Evolutionary conservation across 768 basidiomycete species (phyloP), one percentile per base, ranked within the genome.

Genomic region (Favolaschia claudopus): DNA sequence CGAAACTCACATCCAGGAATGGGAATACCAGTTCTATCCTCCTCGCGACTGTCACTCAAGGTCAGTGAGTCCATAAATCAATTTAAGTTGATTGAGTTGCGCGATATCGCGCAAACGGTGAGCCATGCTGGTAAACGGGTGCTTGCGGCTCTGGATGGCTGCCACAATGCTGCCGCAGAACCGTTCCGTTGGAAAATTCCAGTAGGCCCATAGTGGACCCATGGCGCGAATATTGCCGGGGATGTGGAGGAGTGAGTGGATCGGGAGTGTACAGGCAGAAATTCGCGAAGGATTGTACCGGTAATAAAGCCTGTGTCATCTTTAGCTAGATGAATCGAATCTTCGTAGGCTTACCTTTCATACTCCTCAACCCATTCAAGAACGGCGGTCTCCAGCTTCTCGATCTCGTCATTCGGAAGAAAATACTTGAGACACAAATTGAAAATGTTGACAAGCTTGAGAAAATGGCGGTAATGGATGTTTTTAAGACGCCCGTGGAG

Each of bases 321-420:
- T n/a, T n/a, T n/a, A 28, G n/a, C 5, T 45, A 45, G 5, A 22
- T 31, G 14, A 39, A 15, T 28, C 17, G 22, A 24, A 4, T 44
- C 20, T 19, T 34, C 32, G 19, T 17, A 48, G 4, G 58, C 72
- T 15, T 39, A 76, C 72, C 38, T 48, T 60, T 78, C 74, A 48
- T 71, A 80, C 4, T 71, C 53, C 24, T 46, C 15, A 0, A 76
- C 74, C 76, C 76, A 77, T 5, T 60, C 25, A 0, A 44, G 34
- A 58, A 77, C 70, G 0, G 72, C 76, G 7, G 2, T 5, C 4
- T 65, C 37, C 0, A 76, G 27, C 7, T 47, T 19, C 1, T 60
- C 45, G 4, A 33, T 48, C 32, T 48, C 46, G n/a, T 32, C 46
- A 32, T 22, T 22, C 6, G 46, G 5, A 10, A 32, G 29, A 32